phyloP scores from a whole-genome alignment of 2,329 filamentous ascomycete species.

The Stagonosporopsis cucurbitacearum region DNA sequence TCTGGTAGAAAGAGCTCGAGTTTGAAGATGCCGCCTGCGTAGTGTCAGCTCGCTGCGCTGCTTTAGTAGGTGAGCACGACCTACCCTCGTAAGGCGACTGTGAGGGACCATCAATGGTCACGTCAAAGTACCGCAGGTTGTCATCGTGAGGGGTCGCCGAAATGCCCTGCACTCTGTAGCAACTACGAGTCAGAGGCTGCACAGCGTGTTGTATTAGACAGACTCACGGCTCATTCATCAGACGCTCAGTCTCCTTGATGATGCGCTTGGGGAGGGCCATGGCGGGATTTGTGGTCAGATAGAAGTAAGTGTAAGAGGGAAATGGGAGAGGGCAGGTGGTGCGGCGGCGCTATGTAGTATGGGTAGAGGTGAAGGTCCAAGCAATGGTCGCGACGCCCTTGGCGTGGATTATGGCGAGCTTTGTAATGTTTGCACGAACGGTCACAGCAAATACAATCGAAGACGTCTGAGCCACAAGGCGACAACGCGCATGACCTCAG shows the following conservation, averaged over 20 bases:
- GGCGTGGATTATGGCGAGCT: not conserved
- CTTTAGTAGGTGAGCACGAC: conserved; percentile 26
- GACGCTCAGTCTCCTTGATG: conserved; percentile 96
- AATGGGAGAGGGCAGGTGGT: not conserved
- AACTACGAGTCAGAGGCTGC: conserved; percentile 6
- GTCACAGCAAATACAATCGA: conserved; percentile 8
- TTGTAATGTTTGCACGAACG: conserved; percentile 15
- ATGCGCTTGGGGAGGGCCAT: conserved; percentile 91
- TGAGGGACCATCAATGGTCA: conserved; percentile 89
- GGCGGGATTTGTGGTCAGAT: not conserved
- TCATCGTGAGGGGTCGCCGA: conserved; percentile 95
- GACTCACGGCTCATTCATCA: conserved; percentile 92
- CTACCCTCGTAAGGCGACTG: conserved; percentile 94
- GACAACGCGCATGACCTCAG: conserved; percentile 19
- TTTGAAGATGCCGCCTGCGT: conserved; percentile 82
- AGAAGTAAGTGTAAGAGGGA: not conserved
- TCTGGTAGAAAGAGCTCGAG: conserved; percentile 97
- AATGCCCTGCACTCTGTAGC: conserved; percentile 85
- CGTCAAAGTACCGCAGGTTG: conserved; percentile 97
- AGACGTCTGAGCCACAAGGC: conserved; percentile 18
- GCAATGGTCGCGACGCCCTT: not conserved
- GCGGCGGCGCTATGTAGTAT: not conserved
- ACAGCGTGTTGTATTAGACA: not conserved
- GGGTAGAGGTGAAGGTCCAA: not conserved
- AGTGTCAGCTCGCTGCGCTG: not conserved